phyloP scores from a whole-genome alignment of 176 grass and related monocot genomes.

The Bonia amplexicaulis region DNA sequence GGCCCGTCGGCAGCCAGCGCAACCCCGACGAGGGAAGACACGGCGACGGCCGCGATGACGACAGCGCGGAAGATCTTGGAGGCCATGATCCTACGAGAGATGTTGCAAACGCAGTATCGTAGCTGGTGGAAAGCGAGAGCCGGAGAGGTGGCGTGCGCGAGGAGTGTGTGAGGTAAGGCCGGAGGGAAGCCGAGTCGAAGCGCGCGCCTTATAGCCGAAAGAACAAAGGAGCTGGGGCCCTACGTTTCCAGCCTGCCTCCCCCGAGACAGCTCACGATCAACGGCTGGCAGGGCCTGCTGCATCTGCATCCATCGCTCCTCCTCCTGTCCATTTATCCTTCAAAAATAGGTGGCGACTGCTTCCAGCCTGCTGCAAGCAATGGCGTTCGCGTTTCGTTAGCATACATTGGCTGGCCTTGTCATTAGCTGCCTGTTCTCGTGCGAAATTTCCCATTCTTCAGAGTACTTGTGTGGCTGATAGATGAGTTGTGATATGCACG shows the following conservation, averaged over 20 bases:
- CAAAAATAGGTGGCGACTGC: neutral
- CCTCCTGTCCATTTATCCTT: neutral
- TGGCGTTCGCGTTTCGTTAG: neutral
- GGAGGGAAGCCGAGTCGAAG: neutral
- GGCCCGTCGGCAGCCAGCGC: conserved; percentile 59
- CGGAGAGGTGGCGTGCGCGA: neutral
- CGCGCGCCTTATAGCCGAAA: conserved; percentile 30
- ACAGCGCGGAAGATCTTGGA: conserved; percentile 25
- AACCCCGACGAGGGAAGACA: conserved; percentile 30
- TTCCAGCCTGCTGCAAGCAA: neutral
- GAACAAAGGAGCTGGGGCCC: neutral
- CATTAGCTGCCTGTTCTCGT: neutral
- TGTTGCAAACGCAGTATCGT: neutral
- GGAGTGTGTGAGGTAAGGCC: neutral
- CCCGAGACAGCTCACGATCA: conserved; percentile 40
- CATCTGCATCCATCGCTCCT: neutral
- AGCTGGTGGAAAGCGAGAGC: neutral
- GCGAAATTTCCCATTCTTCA: neutral
- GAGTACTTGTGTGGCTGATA: neutral
- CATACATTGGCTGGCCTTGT: neutral
- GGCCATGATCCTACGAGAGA: conserved; percentile 17
- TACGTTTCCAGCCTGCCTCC: conserved; percentile 5
- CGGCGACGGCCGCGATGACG: conserved; percentile 22
- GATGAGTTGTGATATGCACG: neutral
- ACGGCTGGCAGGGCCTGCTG: neutral